Evolutionary conservation across 345 rosid species (phyloP).

Genomic region (Heritiera fomes): DNA sequence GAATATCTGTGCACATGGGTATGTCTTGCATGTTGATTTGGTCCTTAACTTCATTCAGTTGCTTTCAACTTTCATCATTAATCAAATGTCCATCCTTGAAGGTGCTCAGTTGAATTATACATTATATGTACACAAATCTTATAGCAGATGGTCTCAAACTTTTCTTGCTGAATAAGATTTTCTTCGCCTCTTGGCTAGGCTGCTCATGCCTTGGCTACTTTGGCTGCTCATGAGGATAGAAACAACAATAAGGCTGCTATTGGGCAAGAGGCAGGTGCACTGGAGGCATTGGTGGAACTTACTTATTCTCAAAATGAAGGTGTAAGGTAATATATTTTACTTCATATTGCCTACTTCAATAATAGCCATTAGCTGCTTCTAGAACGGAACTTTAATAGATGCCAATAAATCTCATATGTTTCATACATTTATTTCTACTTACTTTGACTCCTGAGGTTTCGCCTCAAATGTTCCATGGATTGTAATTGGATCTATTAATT

Average conservation of each 20-base stretch:
- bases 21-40: background rate
- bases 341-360: background rate
- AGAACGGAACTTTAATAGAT: background rate
- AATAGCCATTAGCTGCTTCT: background rate
- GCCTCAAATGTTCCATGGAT: background rate
- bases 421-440: background rate
- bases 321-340: conserved; percentile 53
- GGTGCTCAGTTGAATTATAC: background rate
- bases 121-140: background rate
- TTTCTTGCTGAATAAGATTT: background rate
- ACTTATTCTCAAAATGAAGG: conserved; percentile 83
- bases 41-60: background rate
- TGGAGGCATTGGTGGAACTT: conserved; percentile 89
- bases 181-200: conserved; percentile 42
- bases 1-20: background rate
- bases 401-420: background rate
- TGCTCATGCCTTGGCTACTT: conserved; percentile 95
- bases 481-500: background rate
- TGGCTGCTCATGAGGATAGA: conserved; percentile 99
- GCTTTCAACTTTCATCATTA: background rate
- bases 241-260: conserved; percentile 87
- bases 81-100: background rate
- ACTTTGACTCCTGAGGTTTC: background rate
- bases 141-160: background rate
- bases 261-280: conserved; percentile 91